Base-by-base conservation (phyloP, 257 asterid species). In the Echium plantagineum region DNA sequence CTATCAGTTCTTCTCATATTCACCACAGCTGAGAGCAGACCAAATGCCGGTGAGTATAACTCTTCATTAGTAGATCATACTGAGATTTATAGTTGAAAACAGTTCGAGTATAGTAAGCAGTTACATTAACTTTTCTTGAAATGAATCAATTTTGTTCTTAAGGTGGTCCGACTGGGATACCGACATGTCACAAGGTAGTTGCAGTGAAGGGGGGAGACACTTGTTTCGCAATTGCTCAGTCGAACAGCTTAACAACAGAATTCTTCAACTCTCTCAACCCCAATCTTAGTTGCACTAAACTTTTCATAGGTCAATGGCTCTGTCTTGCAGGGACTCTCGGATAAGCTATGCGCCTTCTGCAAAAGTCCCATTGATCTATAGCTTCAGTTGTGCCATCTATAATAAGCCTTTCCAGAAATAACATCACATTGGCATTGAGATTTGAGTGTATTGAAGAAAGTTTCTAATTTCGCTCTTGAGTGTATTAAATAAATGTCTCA, bases 241-340 rank as follows among this genome's bases (percentile, higher is more conserved):
- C 20, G 5, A 56, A 28, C 58, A 58, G 69, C 22, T 57, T 77
- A 51, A 65, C 68, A 19, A 21, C 42, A 6, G 47, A 55, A 10
- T 32, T 21, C 17, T 80, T 77, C 52, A 61, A 58, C 15, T 57
- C 73, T 21, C 66, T 84, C 13, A 81, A 84, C 63, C 89, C 89
- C 7, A 79, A 79, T 57, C 71, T 81, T 63, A 66, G 77, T 21
- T 84, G 94, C 65, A 20, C 69, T 1, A 64, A 47, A n/a, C 77
- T 84, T 47, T 81, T 84, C 53, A 55, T 77, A 2, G 94, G 89
- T 51, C 94, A 84, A 72, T 84, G 88, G 88, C 58, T 81, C 31
- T 79, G 93, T 67, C 7, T 81, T 58, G 28, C 64, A 18, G 87
- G 83, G 28, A 66, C 60, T 17, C 4, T 42, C 49, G 13, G 13